Percentiles rank a stretch among this genome's conserved stretches.
phyloP scores from a whole-genome alignment of 257 asterid species.

The Nicotiana knightiana region DNA sequence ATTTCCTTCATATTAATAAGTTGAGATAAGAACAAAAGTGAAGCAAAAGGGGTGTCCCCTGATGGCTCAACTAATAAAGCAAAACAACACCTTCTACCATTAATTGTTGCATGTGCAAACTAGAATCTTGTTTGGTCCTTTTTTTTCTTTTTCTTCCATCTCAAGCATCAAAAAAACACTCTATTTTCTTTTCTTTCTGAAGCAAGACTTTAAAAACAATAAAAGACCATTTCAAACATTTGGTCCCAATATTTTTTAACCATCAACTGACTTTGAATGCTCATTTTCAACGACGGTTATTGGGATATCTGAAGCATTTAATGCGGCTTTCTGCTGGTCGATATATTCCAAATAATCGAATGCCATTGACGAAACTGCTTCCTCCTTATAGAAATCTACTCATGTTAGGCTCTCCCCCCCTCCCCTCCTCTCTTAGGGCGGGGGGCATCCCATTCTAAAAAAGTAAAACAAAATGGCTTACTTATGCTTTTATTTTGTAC shows the following conservation, averaged over 20 bases:
- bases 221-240: not conserved
- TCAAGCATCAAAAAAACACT: constrained; percentile 15
- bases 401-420: not conserved
- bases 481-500: no score
- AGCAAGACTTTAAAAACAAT: not conserved
- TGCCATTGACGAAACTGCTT: not conserved
- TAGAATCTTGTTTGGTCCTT: constrained; percentile 24
- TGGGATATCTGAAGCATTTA: constrained; percentile 46
- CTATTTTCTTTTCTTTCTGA: not conserved
- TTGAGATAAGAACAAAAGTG: constrained; percentile 43
- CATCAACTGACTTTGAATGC: not conserved
- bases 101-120: constrained; percentile 69
- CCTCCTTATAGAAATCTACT: constrained; percentile 1
- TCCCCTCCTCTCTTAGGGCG: not conserved
- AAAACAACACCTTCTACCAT: constrained; percentile 44
- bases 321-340: constrained; percentile 33
- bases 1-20: constrained; percentile 14
- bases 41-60: constrained; percentile 36
- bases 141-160: constrained; percentile 21
- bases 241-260: not conserved
- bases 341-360: constrained; percentile 16
- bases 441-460: not conserved
- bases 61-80: constrained; percentile 43
- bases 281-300: constrained; percentile 8
- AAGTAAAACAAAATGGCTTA: no score